phyloP scores from a whole-genome alignment of 2,329 filamentous ascomycete genomes.

The Nemania serpens region DNA sequence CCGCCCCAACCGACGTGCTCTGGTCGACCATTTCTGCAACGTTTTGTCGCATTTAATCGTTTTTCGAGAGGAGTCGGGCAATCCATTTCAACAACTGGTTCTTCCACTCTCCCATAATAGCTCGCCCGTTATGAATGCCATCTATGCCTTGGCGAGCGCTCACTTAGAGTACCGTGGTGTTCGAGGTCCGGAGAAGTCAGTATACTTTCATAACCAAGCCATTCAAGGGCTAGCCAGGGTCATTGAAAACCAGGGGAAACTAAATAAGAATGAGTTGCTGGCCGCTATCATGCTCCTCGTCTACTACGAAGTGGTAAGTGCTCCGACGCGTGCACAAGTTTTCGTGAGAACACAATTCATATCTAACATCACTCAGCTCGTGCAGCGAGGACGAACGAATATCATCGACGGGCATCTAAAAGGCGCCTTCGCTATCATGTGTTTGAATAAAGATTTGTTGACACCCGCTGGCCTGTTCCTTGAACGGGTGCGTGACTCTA shows the following conservation, averaged over 20 bases:
- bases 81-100: constrained; percentile 66
- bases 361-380: constrained; percentile 50
- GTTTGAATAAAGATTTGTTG: constrained; percentile 48
- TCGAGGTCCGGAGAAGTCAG: constrained; percentile 57
- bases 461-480: constrained; percentile 62
- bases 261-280: constrained; percentile 61
- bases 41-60: constrained; percentile 68
- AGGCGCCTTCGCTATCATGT: constrained; percentile 66
- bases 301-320: constrained; percentile 66
- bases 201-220: constrained; percentile 64
- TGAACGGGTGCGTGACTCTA: constrained; percentile 53
- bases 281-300: constrained; percentile 65
- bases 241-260: constrained; percentile 57
- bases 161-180: constrained; percentile 73
- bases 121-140: constrained; percentile 74
- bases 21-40: constrained; percentile 68
- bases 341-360: background rate
- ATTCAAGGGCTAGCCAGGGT: constrained; percentile 61
- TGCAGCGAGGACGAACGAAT: constrained; percentile 62
- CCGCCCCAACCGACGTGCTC: constrained; percentile 56
- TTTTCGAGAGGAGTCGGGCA: constrained; percentile 65
- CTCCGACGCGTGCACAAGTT: background rate
- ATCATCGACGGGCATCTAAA: constrained; percentile 66
- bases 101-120: constrained; percentile 62
- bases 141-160: constrained; percentile 82